Evolutionary conservation across 2,329 filamentous ascomycete species (phyloP).

Genomic region (Alternaria consortialis): DNA sequence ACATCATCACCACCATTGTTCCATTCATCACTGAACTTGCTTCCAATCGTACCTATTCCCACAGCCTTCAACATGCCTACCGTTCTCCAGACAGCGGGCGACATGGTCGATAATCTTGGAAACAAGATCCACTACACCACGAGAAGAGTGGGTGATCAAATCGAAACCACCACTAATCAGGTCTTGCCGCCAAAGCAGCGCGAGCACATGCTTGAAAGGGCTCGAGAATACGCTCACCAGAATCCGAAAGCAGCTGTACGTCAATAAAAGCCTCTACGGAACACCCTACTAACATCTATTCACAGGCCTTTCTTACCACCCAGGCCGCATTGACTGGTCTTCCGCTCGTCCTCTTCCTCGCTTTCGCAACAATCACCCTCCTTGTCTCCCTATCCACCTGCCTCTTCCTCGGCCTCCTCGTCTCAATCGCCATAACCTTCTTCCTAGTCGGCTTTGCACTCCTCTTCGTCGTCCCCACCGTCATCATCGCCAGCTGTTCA

Average conservation of each 20-base stretch:
- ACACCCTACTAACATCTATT: not conserved
- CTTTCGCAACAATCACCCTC: constrained; percentile 70
- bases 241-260: constrained; percentile 76
- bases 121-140: constrained; percentile 25
- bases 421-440: constrained; percentile 68
- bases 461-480: constrained; percentile 71
- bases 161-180: constrained; percentile 56
- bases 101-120: constrained; percentile 34
- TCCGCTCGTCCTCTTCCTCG: constrained; percentile 73
- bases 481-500: constrained; percentile 71
- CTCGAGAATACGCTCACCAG: constrained; percentile 65
- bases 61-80: constrained; percentile 23
- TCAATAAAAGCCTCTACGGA: not conserved
- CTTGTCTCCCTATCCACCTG: constrained; percentile 70
- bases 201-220: constrained; percentile 63
- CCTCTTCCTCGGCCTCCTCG: constrained; percentile 61
- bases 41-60: not conserved
- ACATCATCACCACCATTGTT: not conserved
- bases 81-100: constrained; percentile 37
- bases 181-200: constrained; percentile 69
- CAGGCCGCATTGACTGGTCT: constrained; percentile 72
- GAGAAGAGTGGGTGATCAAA: constrained; percentile 30
- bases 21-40: not conserved
- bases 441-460: constrained; percentile 74
- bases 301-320: constrained; percentile 71